These are phyloP conservation scores for Suhomyces choctaworum DNA, from an alignment of 1,139 yeast species.

Conservation along the genomic window DNA sequence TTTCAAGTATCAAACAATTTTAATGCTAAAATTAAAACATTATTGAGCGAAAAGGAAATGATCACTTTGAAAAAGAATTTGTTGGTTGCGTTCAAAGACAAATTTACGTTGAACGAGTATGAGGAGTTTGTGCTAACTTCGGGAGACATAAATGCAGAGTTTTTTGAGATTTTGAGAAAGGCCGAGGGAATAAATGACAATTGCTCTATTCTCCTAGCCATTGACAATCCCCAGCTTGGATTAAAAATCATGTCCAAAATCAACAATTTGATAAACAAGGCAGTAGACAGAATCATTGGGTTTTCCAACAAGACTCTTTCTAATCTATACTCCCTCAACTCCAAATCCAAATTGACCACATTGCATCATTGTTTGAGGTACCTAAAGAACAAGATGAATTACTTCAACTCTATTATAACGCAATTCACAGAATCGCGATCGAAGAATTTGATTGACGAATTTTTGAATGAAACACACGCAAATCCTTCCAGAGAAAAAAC, in stretches of 20 bases:
- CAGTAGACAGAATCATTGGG: conserved; percentile 49
- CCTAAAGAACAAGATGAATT: conserved; percentile 41
- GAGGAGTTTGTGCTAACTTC: conserved; percentile 60
- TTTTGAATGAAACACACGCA: conserved; percentile 27
- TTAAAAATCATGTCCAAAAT: conserved; percentile 64
- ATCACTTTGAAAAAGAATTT: conserved; percentile 55
- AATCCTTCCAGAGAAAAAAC: conserved; percentile 1
- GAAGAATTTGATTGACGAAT: conserved; percentile 57
- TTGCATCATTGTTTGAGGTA: conserved; percentile 38
- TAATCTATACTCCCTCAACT: conserved; percentile 36
- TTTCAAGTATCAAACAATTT: conserved; percentile 24
- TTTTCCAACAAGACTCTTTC: conserved; percentile 39
- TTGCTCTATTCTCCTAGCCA: conserved; percentile 66
- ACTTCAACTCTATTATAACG: conserved; percentile 51
- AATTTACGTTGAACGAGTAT: conserved; percentile 68
- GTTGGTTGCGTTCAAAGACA: conserved; percentile 57
- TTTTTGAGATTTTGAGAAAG: conserved; percentile 59
- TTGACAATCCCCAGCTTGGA: conserved; percentile 74
- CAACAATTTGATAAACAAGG: conserved; percentile 50
- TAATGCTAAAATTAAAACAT: conserved; percentile 38
- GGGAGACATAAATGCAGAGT: conserved; percentile 52
- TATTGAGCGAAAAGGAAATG: conserved; percentile 43
- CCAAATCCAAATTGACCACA: conserved; percentile 27
- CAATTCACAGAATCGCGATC: conserved; percentile 57
- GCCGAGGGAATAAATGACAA: conserved; percentile 65